phyloP scores from a whole-genome alignment of 1,139 yeast genomes.

The Nadsonia starkeyi-henricii region DNA sequence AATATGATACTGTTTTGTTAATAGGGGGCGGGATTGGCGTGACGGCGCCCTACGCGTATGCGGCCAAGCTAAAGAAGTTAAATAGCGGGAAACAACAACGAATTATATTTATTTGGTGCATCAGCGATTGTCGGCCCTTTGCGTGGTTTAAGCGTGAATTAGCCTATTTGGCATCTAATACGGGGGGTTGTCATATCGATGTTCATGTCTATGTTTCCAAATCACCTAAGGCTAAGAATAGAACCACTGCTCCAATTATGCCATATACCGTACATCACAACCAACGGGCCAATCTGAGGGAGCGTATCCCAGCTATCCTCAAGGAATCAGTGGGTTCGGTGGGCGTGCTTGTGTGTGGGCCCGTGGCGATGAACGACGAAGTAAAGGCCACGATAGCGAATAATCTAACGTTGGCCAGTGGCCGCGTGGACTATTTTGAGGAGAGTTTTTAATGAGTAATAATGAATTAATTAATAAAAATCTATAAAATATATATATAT shows the following conservation, averaged over 20 bases:
- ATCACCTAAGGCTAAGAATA: not conserved
- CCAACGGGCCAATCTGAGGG: constrained; percentile 16
- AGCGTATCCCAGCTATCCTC: constrained; percentile 15
- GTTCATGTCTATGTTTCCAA: constrained; percentile 26
- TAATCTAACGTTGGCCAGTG: constrained; percentile 16
- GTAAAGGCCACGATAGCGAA: constrained; percentile 18
- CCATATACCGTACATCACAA: not conserved
- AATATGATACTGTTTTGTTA: constrained; percentile 36
- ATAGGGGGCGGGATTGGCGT: constrained; percentile 59
- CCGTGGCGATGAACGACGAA: constrained; percentile 25
- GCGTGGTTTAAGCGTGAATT: constrained; percentile 41
- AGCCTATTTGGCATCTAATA: constrained; percentile 17
- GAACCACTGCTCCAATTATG: not conserved
- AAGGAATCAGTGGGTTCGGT: constrained; percentile 18
- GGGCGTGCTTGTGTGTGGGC: constrained; percentile 26
- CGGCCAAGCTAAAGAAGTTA: constrained; percentile 11
- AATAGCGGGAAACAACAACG: constrained; percentile 25
- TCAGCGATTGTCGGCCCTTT: constrained; percentile 32
- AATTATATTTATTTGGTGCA: constrained; percentile 38
- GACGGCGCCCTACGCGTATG: constrained; percentile 31
- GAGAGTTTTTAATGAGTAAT: constrained; percentile 33
- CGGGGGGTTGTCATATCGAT: constrained; percentile 26
- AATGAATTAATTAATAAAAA: no score
- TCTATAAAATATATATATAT: no score
- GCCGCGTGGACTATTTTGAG: constrained; percentile 29